These are phyloP conservation scores for Rosa persica DNA, from an alignment of 306 rosid genomes.

Conservation along the genomic window DNA sequence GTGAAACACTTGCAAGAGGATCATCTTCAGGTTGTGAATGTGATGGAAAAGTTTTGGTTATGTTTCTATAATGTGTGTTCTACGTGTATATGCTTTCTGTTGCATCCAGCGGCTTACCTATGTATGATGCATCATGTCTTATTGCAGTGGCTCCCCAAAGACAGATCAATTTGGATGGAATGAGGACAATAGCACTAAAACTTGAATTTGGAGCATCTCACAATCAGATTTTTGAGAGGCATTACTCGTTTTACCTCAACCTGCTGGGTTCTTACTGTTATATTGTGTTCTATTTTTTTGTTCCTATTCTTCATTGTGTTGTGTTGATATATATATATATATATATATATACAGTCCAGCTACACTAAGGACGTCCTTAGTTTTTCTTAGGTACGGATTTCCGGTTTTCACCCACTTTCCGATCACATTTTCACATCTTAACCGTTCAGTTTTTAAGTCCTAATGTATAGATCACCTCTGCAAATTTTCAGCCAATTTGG, in stretches of 20 bases:
- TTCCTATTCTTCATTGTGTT: slow-evolving; percentile 1
- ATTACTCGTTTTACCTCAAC: slow-evolving; percentile 28
- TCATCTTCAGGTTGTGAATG: slow-evolving; percentile 82
- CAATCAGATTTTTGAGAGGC: slow-evolving; percentile 93
- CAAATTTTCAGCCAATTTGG: no score
- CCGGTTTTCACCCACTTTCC: no score
- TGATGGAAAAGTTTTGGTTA: slow-evolving; percentile 29
- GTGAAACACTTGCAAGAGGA: slow-evolving; percentile 75
- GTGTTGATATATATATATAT: background rate
- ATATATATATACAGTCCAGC: no score
- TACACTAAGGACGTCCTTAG: no score
- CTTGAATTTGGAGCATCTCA: slow-evolving; percentile 89
- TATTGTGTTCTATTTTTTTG: background rate
- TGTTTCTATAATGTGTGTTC: slow-evolving; percentile 2
- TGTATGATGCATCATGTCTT: slow-evolving; percentile 29
- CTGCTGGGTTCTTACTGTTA: slow-evolving; percentile 19
- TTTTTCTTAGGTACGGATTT: no score
- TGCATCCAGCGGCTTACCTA: slow-evolving; percentile 17
- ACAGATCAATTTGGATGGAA: slow-evolving; percentile 89
- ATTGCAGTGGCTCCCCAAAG: slow-evolving; percentile 71
- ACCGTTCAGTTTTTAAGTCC: no score
- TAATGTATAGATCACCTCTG: no score
- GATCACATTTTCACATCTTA: no score
- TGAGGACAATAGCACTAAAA: slow-evolving; percentile 94
- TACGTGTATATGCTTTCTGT: slow-evolving; percentile 20